Evolutionary conservation across 2,329 filamentous ascomycete genomes (phyloP).

Genomic region (Aspergillus tubingensis): DNA sequence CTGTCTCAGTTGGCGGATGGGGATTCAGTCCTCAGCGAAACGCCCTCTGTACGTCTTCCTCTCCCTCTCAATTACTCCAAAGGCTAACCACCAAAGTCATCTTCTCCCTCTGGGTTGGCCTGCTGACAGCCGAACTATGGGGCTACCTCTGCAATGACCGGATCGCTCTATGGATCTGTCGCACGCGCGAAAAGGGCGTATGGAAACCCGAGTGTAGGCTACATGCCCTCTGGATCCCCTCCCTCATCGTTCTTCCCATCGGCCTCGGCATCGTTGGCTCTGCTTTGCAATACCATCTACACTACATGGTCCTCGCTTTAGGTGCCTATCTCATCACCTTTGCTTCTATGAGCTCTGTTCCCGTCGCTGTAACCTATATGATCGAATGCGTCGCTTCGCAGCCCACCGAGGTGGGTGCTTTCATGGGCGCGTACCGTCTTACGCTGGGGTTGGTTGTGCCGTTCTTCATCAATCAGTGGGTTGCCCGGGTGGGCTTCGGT

Average conservation of each 20-base stretch:
- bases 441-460: background rate
- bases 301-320: background rate
- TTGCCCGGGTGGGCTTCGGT: background rate
- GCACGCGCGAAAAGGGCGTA: background rate
- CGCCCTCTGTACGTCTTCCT: background rate
- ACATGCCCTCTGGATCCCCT: background rate
- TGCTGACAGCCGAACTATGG: constrained; percentile 1
- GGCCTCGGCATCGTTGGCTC: background rate
- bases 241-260: background rate
- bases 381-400: constrained; percentile 2
- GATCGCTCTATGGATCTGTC: background rate
- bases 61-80: background rate
- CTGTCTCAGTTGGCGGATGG: background rate
- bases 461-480: background rate
- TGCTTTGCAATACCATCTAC: background rate
- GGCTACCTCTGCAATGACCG: constrained; percentile 4
- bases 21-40: background rate
- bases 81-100: background rate
- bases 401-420: background rate
- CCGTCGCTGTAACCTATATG: background rate
- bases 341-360: constrained; percentile 4
- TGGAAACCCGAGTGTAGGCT: constrained; percentile 2
- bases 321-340: constrained; percentile 6
- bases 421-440: constrained; percentile 2
- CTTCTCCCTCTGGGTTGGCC: background rate